Base-by-base conservation (phyloP, 345 rosid species). In the Lumnitzera littorea region DNA sequence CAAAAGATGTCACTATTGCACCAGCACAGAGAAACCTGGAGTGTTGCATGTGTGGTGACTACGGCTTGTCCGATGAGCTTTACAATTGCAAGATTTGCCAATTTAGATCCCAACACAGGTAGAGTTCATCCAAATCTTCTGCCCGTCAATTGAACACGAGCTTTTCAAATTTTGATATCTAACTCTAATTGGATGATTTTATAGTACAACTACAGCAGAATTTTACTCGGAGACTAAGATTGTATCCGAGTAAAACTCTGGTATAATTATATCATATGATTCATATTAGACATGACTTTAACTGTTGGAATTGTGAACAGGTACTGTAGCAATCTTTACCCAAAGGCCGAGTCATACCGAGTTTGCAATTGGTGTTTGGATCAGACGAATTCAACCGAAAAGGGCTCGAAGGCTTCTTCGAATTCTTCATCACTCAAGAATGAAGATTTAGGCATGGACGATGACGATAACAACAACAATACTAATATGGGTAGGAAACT, bases 1-100 rank as follows among this genome's bases (percentile, higher is more conserved):
- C 31, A 49, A 77, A 64, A 66, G 66, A 27, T 29, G 74, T 56
- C 15, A 31, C 76, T 15, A 55, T 11, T 3, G 54, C 64, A 8
- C 57, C 11, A 29, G 36, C 43, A 8, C 13, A 50, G 43, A 36
- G 7, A 9, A 36, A 36, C 43, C 9, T 36, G 12, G 85, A 82
- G 70, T 84, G 94, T 25, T 86, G 87, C 75, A 86, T 86, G 87
- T 86, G 94, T 65, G 94, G 94, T 5, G 94, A 86, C 61, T 69
- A 46, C 60, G 94, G 94, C 62, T 66, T 86, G 31, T 70, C 80
- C 62, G 56, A 53, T 7, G 83, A 86, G 76, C 87, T 84, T 23
- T 78, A 79, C 62, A 80, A 48, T 25, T 86, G 94, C 84, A 68
- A 64, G 24, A 51, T 68, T 46, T 86, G 94, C 78, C 82, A 62